Base-by-base conservation (phyloP, 1,139 yeast species). In the Protomyces lactucae-debilis region DNA sequence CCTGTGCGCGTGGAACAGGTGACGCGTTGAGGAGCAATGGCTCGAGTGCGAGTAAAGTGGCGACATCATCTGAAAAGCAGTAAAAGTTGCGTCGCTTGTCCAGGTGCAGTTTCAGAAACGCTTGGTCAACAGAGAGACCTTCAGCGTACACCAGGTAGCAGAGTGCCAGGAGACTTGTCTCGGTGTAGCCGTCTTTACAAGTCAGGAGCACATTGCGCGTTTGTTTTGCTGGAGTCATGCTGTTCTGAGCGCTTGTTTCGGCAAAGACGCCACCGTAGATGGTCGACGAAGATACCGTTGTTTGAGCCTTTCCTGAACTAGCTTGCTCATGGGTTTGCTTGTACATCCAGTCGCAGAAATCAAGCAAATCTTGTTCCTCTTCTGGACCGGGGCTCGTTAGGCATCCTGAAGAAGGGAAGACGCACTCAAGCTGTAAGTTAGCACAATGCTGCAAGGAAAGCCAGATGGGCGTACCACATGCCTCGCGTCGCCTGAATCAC, bases 101-200 rank as follows among this genome's bases (percentile, higher is more conserved):
- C 48, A 73, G 70, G 73, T 91, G 97, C 64, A 90, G 74, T 67
- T 81, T 80, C 21, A 88, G 72, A 65, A 83, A 73, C 1, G 81
- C 82, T 64, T 83, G 80, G 0, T 84, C 76, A 25, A 82, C 73
- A 1, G 79, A 67, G 40, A 82, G 72, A 61, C 87, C 83, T 53
- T 84, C 79, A 2, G 87, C 75, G 74, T 87, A 92, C 68, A 92
- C 86, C 65, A 88, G 70, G 72, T 83, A 91, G 67, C 91, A 83
- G 54, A 90, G 77, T 0, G 85, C 83, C 57, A 92, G 76, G 36
- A 92, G 79, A 3, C 96, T 85, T 67, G 92, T 87, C 73, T 92
- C 97, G 0, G 97, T 90, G 74, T 91, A 92, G 0, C 98, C 98
- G 76, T 92, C 97, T 3, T 88, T 83, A 72, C 97, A 91, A 73